These are phyloP conservation scores for Cucumis cinereus DNA, from an alignment of 306 rosid genomes.

Conservation along the genomic window DNA sequence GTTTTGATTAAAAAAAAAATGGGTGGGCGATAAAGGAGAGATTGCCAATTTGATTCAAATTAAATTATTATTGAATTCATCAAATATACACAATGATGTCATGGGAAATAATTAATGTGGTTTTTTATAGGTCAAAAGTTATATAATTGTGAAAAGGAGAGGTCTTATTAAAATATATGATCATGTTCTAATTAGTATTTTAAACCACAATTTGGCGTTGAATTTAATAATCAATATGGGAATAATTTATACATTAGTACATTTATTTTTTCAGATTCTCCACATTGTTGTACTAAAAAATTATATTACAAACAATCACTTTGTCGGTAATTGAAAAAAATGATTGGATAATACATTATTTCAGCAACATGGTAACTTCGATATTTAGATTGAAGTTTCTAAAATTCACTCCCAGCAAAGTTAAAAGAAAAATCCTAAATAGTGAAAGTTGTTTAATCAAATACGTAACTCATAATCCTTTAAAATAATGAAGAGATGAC, in stretches of 20 bases:
- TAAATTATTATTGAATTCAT: not conserved
- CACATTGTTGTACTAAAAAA: too few species aligned
- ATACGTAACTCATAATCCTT: not conserved
- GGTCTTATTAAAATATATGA: not conserved
- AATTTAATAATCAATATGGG: not conserved
- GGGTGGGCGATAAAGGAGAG: not conserved
- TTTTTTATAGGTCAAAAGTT: not conserved
- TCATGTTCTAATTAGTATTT: not conserved
- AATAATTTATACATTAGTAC: not conserved
- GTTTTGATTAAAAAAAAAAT: not conserved
- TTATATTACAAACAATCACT: too few species aligned
- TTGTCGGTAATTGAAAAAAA: too few species aligned
- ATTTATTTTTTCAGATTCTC: too few species aligned
- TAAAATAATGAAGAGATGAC: not conserved
- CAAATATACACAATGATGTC: not conserved
- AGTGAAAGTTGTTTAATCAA: not conserved
- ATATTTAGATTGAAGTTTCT: too few species aligned
- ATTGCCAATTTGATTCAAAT: not conserved
- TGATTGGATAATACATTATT: too few species aligned
- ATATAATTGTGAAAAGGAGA: not conserved
- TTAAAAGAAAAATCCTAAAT: not conserved
- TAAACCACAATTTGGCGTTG: not conserved
- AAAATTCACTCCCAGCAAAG: not conserved
- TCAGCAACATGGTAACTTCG: too few species aligned
- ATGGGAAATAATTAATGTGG: not conserved